A percentile compares a stretch with the other conserved stretches of the same genome.
Conservation (phyloP, 176 grass and related monocot species). For the Saccharum spontaneum region DNA sequence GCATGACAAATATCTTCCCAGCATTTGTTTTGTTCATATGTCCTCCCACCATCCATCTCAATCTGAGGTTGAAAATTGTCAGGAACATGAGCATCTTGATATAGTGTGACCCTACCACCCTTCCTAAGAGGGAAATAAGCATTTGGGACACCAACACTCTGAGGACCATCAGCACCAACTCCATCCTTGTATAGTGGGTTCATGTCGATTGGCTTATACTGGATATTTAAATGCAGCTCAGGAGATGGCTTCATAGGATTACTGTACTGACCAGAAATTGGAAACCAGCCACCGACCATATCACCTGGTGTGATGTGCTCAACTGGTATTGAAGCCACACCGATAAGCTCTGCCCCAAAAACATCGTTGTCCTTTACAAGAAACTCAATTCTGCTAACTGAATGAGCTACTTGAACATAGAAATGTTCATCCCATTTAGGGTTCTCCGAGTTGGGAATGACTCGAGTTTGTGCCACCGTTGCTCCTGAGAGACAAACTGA, state of each 20-base stretch:
- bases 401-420: constrained; percentile 83
- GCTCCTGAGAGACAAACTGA: constrained; percentile 83
- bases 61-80: constrained; percentile 61
- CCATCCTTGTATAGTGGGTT: constrained; percentile 70
- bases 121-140: constrained; percentile 87
- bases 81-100: constrained; percentile 94
- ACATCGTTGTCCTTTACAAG: constrained; percentile 93
- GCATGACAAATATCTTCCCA: constrained; percentile 98
- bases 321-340: constrained; percentile 71
- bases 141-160: constrained; percentile 76
- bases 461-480: constrained; percentile 84
- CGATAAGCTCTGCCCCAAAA: constrained; percentile 90
- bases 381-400: constrained; percentile 69
- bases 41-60: constrained; percentile 62
- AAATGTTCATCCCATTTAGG: constrained; percentile 98
- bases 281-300: constrained; percentile 71
- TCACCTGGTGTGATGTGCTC: constrained; percentile 60
- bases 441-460: constrained; percentile 83
- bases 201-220: constrained; percentile 64
- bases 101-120: constrained; percentile 68
- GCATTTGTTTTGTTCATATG: constrained; percentile 84
- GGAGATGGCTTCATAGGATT: constrained; percentile 58
- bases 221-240: constrained; percentile 68
- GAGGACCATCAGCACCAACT: constrained; percentile 40
- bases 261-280: constrained; percentile 47